Percentiles rank a stretch among this genome's conserved stretches.
Evolutionary conservation across 139 green algal species (phyloP).

Genomic region (Coelastrella sp.): DNA sequence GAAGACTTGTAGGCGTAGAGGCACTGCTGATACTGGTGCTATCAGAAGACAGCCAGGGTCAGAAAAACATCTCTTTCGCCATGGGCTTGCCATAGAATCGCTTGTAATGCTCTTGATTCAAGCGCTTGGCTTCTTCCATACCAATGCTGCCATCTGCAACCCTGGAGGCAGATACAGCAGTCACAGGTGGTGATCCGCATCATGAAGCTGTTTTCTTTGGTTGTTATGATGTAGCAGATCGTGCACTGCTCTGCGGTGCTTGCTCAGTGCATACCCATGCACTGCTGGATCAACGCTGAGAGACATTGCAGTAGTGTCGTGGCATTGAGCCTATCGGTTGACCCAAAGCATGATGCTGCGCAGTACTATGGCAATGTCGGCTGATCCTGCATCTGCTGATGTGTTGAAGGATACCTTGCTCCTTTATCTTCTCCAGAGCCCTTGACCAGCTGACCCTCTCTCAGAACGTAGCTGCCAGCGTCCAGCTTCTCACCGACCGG

Average conservation of each 20-base stretch:
- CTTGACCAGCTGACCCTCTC: constrained; percentile 52
- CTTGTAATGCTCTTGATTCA: constrained; percentile 61
- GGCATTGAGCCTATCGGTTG: too few relatives aligned
- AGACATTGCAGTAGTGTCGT: too few relatives aligned
- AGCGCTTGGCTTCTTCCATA: constrained; percentile 69
- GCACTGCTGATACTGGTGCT: too few relatives aligned
- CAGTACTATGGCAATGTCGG: too few relatives aligned
- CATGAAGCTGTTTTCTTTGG: background rate
- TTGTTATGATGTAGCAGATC: too few relatives aligned
- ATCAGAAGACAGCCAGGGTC: background rate
- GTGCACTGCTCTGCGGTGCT: background rate
- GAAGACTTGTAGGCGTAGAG: too few relatives aligned
- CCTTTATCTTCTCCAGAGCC: constrained; percentile 49
- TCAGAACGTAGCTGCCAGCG: constrained; percentile 46
- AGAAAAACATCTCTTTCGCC: constrained; percentile 60
- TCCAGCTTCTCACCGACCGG: constrained; percentile 40
- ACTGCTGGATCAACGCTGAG: too few relatives aligned
- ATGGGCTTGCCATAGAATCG: constrained; percentile 53
- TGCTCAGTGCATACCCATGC: too few relatives aligned
- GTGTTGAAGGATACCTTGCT: constrained; percentile 24
- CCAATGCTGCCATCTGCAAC: constrained; percentile 74
- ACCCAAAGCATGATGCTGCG: too few relatives aligned
- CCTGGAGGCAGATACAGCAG: too few relatives aligned
- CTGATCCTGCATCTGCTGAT: background rate
- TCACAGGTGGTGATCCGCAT: background rate